Conservation (phyloP, 495 filamentous ascomycete genomes). For the Aspergillus carlsbadensis region DNA sequence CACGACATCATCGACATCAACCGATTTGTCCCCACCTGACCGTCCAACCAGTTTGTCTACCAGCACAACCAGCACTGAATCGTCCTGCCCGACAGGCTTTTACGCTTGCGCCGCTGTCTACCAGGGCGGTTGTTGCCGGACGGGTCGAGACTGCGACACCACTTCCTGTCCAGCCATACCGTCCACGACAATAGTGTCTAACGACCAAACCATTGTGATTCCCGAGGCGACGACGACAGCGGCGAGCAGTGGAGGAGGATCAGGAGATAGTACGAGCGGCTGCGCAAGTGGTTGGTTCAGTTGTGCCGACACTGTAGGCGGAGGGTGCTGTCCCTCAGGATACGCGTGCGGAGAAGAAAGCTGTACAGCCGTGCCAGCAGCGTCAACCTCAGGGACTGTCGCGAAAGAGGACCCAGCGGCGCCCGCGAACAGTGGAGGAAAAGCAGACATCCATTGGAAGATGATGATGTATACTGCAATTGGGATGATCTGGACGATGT, state of each 20-base stretch:
- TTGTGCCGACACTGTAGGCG: constrained; percentile 63
- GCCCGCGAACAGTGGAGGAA: constrained; percentile 13
- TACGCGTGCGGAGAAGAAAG: constrained; percentile 71
- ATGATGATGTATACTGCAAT: constrained; percentile 12
- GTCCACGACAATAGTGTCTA: constrained; percentile 59
- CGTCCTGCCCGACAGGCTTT: constrained; percentile 69
- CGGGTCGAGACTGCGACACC: constrained; percentile 76
- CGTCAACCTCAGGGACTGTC: constrained; percentile 51
- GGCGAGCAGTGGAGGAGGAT: constrained; percentile 25
- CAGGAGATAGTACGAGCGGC: constrained; percentile 31
- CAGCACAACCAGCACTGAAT: constrained; percentile 33
- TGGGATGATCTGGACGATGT: constrained; percentile 18
- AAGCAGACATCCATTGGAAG: constrained; percentile 1
- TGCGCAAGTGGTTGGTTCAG: constrained; percentile 80
- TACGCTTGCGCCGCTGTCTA: constrained; percentile 69
- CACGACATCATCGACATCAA: constrained; percentile 22
- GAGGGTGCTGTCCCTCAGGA: constrained; percentile 77
- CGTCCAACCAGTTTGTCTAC: constrained; percentile 45
- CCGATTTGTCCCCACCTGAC: constrained; percentile 44
- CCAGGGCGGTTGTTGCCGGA: constrained; percentile 75
- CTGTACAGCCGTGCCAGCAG: constrained; percentile 56
- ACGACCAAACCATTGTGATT: constrained; percentile 67
- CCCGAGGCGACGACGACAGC: constrained; percentile 47
- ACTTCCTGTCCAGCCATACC: constrained; percentile 62
- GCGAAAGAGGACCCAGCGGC: constrained; percentile 54